These are phyloP conservation scores for Salix udensis DNA, from an alignment of 345 rosid species.

Conservation along the genomic window DNA sequence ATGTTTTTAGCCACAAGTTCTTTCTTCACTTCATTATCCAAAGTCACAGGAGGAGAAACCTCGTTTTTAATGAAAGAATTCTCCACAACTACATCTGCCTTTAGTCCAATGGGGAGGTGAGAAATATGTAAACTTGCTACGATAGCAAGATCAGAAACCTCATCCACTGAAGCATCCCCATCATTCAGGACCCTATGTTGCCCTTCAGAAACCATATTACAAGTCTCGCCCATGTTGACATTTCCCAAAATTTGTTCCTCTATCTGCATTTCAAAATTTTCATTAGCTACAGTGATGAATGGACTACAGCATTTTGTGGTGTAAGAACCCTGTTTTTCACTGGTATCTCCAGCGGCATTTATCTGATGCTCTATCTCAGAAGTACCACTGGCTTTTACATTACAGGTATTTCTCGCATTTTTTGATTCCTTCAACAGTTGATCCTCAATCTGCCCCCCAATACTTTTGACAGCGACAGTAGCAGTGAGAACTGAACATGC, in stretches of 20 bases:
- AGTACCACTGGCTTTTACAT: slow-evolving; percentile 5
- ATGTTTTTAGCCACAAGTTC: slow-evolving; percentile 20
- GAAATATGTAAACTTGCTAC: slow-evolving; percentile 7
- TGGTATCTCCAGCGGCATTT: slow-evolving; percentile 18
- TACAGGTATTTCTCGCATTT: neutral
- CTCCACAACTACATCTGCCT: slow-evolving; percentile 13
- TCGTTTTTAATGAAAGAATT: slow-evolving; percentile 23
- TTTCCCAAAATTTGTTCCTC: slow-evolving; percentile 7
- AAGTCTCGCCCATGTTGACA: neutral
- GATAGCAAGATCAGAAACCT: slow-evolving; percentile 8
- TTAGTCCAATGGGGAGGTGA: slow-evolving; percentile 8
- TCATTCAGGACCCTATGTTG: slow-evolving; percentile 1
- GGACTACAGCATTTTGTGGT: slow-evolving; percentile 4
- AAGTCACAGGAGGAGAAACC: slow-evolving; percentile 18
- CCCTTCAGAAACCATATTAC: slow-evolving; percentile 22
- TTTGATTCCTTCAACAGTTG: slow-evolving; percentile 18
- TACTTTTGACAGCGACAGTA: slow-evolving; percentile 15
- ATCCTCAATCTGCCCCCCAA: slow-evolving; percentile 21
- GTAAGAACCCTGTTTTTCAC: slow-evolving; percentile 18
- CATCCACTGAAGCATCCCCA: slow-evolving; percentile 5
- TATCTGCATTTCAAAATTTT: slow-evolving; percentile 5
- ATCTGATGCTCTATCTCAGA: slow-evolving; percentile 22
- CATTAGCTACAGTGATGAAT: slow-evolving; percentile 1
- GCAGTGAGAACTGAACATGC: slow-evolving; percentile 25
- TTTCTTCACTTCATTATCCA: slow-evolving; percentile 25